phyloP scores from a whole-genome alignment of 1,139 yeast species.

The Lodderomyces orthopsilosis region DNA sequence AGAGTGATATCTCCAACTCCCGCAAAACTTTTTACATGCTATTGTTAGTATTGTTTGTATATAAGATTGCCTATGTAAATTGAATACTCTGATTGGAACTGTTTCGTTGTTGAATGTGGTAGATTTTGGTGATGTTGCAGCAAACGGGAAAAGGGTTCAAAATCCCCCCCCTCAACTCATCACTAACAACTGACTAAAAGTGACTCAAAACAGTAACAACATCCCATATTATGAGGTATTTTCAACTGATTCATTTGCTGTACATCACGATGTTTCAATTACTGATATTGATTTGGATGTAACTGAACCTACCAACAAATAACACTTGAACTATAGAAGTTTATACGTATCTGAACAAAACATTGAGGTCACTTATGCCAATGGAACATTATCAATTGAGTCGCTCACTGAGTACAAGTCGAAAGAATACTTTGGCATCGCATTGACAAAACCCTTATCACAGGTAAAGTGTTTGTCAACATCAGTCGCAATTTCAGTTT shows the following conservation, averaged over 20 bases:
- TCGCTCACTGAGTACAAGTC: slow-evolving; percentile 20
- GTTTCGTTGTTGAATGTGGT: no score
- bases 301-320: slow-evolving; percentile 28
- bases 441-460: slow-evolving; percentile 18
- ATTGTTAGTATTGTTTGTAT: no score
- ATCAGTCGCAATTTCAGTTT: slow-evolving; percentile 38
- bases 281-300: slow-evolving; percentile 36
- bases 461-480: slow-evolving; percentile 22
- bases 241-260: slow-evolving; percentile 41
- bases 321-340: slow-evolving; percentile 44
- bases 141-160: no score
- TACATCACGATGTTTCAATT: slow-evolving; percentile 42
- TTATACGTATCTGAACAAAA: slow-evolving; percentile 22
- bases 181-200: no score
- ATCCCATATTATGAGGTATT: slow-evolving; percentile 40
- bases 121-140: no score
- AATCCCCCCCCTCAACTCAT: no score
- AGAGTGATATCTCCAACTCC: no score
- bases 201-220: background rate
- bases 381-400: slow-evolving; percentile 12
- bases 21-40: no score
- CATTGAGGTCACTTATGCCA: slow-evolving; percentile 11
- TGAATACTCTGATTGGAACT: no score
- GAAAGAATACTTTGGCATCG: slow-evolving; percentile 29
- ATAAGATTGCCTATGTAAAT: no score